A percentile compares a stretch with the other conserved stretches of the same genome.
phyloP scores from a whole-genome alignment of 2,329 filamentous ascomycete species.

The Aureobasidium lini region DNA sequence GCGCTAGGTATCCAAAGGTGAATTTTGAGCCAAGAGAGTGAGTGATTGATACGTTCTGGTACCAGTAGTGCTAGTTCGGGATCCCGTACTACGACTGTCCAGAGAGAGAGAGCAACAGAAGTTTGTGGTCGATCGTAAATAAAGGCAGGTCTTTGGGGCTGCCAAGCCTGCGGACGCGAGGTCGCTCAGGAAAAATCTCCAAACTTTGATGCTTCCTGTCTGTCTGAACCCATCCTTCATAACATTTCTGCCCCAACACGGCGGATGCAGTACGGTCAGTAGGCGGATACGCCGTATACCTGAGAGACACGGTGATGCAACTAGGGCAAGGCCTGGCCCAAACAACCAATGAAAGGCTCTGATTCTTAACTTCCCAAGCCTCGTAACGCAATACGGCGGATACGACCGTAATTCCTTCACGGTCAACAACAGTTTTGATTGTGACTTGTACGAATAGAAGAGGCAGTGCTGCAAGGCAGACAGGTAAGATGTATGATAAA shows the following conservation, averaged over 20 bases:
- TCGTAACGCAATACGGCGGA: background rate
- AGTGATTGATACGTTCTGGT: too few relatives aligned
- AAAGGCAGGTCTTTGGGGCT: too few relatives aligned
- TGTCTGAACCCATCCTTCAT: background rate
- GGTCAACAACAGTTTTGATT: conserved; percentile 6
- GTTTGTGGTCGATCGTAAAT: too few relatives aligned
- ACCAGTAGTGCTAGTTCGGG: too few relatives aligned
- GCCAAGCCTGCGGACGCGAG: too few relatives aligned
- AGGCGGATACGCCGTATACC: background rate
- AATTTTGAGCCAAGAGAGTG: too few relatives aligned
- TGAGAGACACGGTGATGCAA: background rate
- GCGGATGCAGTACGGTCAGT: background rate
- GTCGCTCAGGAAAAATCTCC: too few relatives aligned
- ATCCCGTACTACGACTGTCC: too few relatives aligned
- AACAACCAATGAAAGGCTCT: background rate
- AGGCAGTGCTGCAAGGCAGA: conserved; percentile 5
- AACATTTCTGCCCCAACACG: background rate
- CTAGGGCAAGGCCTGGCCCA: background rate
- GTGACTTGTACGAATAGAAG: background rate
- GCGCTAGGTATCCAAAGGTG: too few relatives aligned
- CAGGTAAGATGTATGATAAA: background rate
- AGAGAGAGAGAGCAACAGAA: too few relatives aligned
- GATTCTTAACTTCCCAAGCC: background rate
- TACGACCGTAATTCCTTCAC: conserved; percentile 1
- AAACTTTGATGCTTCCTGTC: too few relatives aligned